These are phyloP conservation scores for Coemansia sp. DNA, from an alignment of 192 early-diverging fungal genomes.

Conservation along the genomic window DNA sequence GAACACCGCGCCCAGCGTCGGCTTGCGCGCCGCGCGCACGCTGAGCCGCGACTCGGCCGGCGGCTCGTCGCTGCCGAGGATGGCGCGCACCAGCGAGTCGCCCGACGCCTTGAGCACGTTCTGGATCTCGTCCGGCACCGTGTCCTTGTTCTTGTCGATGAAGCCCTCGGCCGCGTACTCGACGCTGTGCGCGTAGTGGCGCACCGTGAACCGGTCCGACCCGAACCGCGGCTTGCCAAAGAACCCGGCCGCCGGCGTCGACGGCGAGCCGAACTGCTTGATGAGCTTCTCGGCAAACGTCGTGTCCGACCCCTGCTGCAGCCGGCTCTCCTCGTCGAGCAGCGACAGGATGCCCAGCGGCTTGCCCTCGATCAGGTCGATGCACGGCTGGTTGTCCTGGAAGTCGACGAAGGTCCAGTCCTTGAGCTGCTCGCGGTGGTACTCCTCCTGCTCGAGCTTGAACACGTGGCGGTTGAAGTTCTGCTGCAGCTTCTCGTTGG, in stretches of 20 bases:
- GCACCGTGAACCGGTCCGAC: conserved; percentile 85
- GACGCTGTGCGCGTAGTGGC: conserved; percentile 95
- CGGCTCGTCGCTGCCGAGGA: conserved; percentile 51
- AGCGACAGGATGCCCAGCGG: conserved; percentile 88
- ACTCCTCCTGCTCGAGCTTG: conserved; percentile 99
- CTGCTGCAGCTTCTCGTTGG: conserved; percentile 99
- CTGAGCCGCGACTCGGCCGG: conserved; percentile 10
- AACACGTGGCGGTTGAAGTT: conserved; percentile 99
- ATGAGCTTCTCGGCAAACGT: conserved; percentile 91
- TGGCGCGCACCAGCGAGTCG: conserved; percentile 82
- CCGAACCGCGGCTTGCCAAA: conserved; percentile 94
- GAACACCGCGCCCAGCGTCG: conserved; percentile 97
- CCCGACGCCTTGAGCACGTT: conserved; percentile 74
- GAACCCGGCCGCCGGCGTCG: conserved; percentile 28
- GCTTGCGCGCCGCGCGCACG: conserved; percentile 66
- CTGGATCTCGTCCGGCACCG: conserved; percentile 91
- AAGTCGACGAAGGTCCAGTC: conserved; percentile 99
- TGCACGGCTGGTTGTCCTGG: conserved; percentile 98
- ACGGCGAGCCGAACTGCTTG: conserved; percentile 64
- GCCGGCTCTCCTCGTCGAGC: conserved; percentile 89
- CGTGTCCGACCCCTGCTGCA: conserved; percentile 86
- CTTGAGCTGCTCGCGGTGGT: conserved; percentile 88
- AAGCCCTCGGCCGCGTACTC: conserved; percentile 93
- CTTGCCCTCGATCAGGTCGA: conserved; percentile 96
- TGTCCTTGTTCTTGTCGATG: conserved; percentile 99